Percentiles rank a stretch among this genome's conserved stretches.
phyloP scores from a whole-genome alignment of 2,329 filamentous ascomycete species.

The Biscogniauxia marginata region DNA sequence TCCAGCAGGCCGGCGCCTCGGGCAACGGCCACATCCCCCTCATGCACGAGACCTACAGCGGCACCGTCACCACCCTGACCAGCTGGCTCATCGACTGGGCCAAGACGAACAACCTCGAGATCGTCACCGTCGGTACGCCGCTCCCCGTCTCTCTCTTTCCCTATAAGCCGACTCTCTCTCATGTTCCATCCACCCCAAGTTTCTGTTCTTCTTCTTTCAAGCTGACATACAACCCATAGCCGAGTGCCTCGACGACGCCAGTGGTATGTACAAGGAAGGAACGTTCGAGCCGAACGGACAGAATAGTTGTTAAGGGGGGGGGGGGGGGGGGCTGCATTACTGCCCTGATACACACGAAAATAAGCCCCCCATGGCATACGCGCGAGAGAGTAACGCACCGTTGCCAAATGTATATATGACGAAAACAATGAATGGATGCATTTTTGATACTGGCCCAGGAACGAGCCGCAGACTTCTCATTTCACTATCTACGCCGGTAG shows the following conservation, averaged over 20 bases:
- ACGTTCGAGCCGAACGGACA: slow-evolving; percentile 10
- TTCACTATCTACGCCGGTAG: background rate
- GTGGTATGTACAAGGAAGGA: slow-evolving; percentile 40
- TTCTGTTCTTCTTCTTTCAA: too few species aligned
- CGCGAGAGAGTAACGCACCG: too few species aligned
- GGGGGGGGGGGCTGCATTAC: background rate
- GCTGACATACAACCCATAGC: slow-evolving; percentile 25
- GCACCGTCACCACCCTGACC: slow-evolving; percentile 48
- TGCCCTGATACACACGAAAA: background rate
- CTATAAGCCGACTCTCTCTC: too few species aligned
- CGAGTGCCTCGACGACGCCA: slow-evolving; percentile 43
- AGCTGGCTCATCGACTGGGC: slow-evolving; percentile 52
- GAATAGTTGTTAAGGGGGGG: background rate
- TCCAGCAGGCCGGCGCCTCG: slow-evolving; percentile 42
- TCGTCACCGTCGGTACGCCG: slow-evolving; percentile 50
- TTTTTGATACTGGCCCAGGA: background rate
- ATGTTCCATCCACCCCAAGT: too few species aligned
- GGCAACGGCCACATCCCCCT: slow-evolving; percentile 55
- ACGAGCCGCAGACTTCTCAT: background rate
- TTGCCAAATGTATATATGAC: background rate
- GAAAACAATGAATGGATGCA: background rate
- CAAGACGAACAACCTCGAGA: slow-evolving; percentile 44
- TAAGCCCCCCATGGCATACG: too few species aligned
- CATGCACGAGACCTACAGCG: slow-evolving; percentile 54
- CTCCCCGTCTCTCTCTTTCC: background rate